Percentiles rank a stretch among this genome's conserved stretches.
Conservation (phyloP, 306 rosid genomes). For the Lithocarpus polystachyus region DNA sequence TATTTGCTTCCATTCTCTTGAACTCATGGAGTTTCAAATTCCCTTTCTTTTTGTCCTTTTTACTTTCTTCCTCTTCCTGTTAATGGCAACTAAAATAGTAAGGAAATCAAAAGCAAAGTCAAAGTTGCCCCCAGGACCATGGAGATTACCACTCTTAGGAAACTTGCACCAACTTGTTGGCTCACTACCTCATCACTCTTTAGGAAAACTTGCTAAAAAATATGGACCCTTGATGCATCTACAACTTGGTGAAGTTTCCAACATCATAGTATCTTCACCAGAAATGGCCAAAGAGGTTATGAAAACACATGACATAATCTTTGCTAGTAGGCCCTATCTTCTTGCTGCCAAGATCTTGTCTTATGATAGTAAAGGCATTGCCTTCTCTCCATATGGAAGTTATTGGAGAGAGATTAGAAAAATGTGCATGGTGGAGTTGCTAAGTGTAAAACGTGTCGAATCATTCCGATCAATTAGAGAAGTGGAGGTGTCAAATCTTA, state of each 20-base stretch:
- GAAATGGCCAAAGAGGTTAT: constrained; percentile 35
- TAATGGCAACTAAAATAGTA: no score
- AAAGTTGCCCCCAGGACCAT: no score
- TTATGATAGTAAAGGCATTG: constrained; percentile 6
- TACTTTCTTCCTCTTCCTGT: no score
- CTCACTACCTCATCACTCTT: no score
- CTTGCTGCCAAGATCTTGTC: neutral
- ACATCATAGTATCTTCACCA: constrained; percentile 32
- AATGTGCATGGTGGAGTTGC: constrained; percentile 26
- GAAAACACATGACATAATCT: constrained; percentile 31
- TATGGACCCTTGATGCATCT: constrained; percentile 20
- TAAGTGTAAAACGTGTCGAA: constrained; percentile 9
- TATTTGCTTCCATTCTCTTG: no score
- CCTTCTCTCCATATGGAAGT: constrained; percentile 23
- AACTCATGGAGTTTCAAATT: no score
- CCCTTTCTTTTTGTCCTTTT: no score
- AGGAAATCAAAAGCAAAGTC: no score
- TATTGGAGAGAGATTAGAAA: constrained; percentile 33
- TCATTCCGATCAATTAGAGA: no score
- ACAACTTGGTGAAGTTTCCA: constrained; percentile 20
- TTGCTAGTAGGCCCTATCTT: constrained; percentile 7
- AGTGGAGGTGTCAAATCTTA: constrained; percentile 20
- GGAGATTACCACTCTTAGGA: no score
- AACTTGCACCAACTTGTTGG: no score
- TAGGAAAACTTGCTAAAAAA: no score